A percentile compares a stretch with the other conserved stretches of the same genome.
These are phyloP conservation scores for Zygotorulaspora sp. DNA, from an alignment of 805 yeast species.

Conservation along the genomic window DNA sequence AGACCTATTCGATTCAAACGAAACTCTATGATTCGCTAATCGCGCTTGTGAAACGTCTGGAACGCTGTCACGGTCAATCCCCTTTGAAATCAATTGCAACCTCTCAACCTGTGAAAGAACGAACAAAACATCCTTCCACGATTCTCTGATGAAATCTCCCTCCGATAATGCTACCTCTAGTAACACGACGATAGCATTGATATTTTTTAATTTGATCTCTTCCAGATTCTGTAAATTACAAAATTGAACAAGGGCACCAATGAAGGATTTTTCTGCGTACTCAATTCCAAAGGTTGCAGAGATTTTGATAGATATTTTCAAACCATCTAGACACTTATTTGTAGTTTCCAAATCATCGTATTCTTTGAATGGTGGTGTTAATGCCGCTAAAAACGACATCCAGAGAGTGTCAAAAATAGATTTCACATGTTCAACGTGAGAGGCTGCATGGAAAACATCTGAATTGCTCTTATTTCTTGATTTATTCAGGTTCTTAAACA, in stretches of 20 bases:
- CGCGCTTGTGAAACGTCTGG: slow-evolving; percentile 84
- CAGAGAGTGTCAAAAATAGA: slow-evolving; percentile 91
- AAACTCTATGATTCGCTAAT: slow-evolving; percentile 47
- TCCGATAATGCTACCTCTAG: slow-evolving; percentile 73
- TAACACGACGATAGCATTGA: slow-evolving; percentile 70
- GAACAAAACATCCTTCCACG: slow-evolving; percentile 82
- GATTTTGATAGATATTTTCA: slow-evolving; percentile 74
- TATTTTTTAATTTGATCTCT: slow-evolving; percentile 73
- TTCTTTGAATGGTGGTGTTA: slow-evolving; percentile 90
- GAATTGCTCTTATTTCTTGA: slow-evolving; percentile 41
- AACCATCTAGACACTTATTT: slow-evolving; percentile 73
- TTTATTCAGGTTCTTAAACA: slow-evolving; percentile 62
- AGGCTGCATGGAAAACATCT: slow-evolving; percentile 68
- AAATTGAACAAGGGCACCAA: slow-evolving; percentile 85
- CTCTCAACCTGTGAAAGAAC: slow-evolving; percentile 90
- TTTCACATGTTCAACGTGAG: slow-evolving; percentile 83
- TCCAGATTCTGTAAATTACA: slow-evolving; percentile 73
- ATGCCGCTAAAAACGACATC: slow-evolving; percentile 95
- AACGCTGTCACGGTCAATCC: slow-evolving; percentile 73
- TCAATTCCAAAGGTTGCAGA: slow-evolving; percentile 79
- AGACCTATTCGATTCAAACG: slow-evolving; percentile 51
- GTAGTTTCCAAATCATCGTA: slow-evolving; percentile 71
- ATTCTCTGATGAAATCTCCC: slow-evolving; percentile 64
- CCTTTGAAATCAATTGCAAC: slow-evolving; percentile 80
- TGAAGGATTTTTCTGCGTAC: slow-evolving; percentile 81